phyloP scores from a whole-genome alignment of 108 stramenopile genomes.

The Bacterosira constricta region DNA sequence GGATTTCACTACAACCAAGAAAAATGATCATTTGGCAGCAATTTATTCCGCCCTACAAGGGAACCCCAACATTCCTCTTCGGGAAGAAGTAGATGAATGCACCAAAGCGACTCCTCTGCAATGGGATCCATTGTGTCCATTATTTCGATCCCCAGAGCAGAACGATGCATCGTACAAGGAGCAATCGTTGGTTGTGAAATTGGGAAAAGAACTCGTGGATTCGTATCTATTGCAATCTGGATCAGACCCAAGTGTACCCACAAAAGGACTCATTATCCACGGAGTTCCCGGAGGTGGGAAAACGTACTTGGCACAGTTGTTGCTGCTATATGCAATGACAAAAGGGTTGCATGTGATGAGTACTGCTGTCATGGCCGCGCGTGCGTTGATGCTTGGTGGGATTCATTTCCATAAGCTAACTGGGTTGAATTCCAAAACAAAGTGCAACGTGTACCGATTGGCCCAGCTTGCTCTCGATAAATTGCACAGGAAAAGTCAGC shows the following conservation, averaged over 20 bases:
- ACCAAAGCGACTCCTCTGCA: background rate
- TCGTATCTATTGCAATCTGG: background rate
- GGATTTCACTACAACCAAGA: background rate
- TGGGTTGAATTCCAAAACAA: background rate
- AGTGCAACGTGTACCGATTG: background rate
- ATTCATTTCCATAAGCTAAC: slow-evolving; percentile 10
- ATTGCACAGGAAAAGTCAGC: no score
- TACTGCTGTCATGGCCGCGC: slow-evolving; percentile 13
- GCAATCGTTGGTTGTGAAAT: background rate
- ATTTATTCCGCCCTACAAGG: background rate
- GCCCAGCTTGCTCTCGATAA: no score
- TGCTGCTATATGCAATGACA: slow-evolving; percentile 5
- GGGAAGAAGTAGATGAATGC: background rate
- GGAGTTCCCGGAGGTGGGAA: slow-evolving; percentile 15
- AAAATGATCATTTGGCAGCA: background rate
- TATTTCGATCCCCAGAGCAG: background rate
- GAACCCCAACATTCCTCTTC: background rate
- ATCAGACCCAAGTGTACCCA: background rate
- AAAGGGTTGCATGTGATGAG: slow-evolving; percentile 10
- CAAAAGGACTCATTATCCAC: background rate
- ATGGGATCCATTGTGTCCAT: background rate
- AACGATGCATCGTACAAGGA: slow-evolving; percentile 7
- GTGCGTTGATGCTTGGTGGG: slow-evolving; percentile 8
- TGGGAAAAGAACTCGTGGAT: background rate
- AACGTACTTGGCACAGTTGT: background rate